phyloP scores from a whole-genome alignment of 176 grass and related monocot genomes.

The Oryza officinalis region DNA sequence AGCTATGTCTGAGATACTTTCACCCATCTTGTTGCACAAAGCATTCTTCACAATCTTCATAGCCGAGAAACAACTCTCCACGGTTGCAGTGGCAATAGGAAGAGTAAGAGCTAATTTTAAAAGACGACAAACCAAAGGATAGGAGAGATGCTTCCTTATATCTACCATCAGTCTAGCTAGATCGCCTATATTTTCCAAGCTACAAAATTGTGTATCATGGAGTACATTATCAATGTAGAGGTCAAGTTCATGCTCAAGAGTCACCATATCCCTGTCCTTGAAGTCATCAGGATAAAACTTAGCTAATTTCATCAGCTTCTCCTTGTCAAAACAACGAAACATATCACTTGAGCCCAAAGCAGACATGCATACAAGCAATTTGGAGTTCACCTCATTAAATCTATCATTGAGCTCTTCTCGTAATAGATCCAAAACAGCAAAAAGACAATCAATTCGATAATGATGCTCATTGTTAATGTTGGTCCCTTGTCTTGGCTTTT shows the following conservation, averaged over 20 bases:
- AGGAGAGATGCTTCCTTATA: not conserved
- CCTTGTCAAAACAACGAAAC: not conserved
- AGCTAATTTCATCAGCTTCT: not conserved
- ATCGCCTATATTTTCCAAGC: not conserved
- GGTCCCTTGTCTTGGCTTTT: not conserved
- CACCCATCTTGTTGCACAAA: not conserved
- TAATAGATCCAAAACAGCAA: not conserved
- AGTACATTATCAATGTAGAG: not conserved
- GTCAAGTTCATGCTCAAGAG: not conserved
- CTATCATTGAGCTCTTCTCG: not conserved
- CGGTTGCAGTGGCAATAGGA: not conserved
- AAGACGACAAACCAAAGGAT: not conserved
- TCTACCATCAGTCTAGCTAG: not conserved
- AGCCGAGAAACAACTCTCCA: not conserved
- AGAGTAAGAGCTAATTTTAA: not conserved
- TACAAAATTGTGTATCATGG: not conserved
- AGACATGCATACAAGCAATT: not conserved
- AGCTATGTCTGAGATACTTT: not conserved
- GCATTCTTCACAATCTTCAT: not conserved
- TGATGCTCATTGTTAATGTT: not conserved
- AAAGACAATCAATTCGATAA: not conserved
- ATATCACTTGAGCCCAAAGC: not conserved
- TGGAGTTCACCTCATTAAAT: not conserved
- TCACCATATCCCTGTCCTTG: no score
- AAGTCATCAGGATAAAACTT: not conserved